Conservation (phyloP, 2,329 filamentous ascomycete genomes). For the Colletotrichum abscissum region DNA sequence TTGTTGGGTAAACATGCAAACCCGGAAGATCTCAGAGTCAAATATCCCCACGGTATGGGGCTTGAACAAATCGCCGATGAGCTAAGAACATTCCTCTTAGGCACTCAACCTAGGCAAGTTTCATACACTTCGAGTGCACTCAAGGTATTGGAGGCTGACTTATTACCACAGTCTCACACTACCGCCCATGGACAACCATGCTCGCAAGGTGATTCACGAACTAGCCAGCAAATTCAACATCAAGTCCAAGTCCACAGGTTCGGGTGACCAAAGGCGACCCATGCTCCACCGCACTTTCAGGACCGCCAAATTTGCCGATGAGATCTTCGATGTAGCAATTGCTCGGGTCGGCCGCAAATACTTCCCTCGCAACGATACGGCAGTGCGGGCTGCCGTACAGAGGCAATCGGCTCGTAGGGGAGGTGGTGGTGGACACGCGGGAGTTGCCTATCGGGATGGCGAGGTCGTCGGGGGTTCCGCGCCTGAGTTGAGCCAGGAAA, state of each 20-base stretch:
- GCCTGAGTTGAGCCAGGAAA: constrained; percentile 84
- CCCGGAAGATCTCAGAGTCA: constrained; percentile 70
- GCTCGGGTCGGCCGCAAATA: constrained; percentile 63
- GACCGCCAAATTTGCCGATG: constrained; percentile 71
- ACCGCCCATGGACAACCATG: constrained; percentile 84
- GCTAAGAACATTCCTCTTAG: constrained; percentile 76
- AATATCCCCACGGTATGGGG: constrained; percentile 79
- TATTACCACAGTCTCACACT: constrained; percentile 69
- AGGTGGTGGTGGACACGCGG: constrained; percentile 44
- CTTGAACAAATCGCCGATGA: constrained; percentile 78
- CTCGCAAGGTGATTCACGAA: constrained; percentile 83
- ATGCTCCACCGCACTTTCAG: constrained; percentile 79
- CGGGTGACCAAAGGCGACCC: constrained; percentile 78
- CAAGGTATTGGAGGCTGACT: background rate
- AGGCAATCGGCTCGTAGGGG: constrained; percentile 29
- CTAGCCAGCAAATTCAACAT: constrained; percentile 80
- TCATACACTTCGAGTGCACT: background rate
- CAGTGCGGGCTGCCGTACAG: background rate
- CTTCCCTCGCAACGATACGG: constrained; percentile 62
- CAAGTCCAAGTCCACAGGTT: constrained; percentile 86
- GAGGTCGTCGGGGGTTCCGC: constrained; percentile 89
- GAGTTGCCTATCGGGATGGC: constrained; percentile 79
- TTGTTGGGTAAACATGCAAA: constrained; percentile 70
- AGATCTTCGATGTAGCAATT: constrained; percentile 61
- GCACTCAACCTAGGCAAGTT: constrained; percentile 46